Evolutionary conservation across 2,329 filamentous ascomycete species (phyloP), one percentile per base, ranked within the genome.

Genomic region (Thelonectria discophora): DNA sequence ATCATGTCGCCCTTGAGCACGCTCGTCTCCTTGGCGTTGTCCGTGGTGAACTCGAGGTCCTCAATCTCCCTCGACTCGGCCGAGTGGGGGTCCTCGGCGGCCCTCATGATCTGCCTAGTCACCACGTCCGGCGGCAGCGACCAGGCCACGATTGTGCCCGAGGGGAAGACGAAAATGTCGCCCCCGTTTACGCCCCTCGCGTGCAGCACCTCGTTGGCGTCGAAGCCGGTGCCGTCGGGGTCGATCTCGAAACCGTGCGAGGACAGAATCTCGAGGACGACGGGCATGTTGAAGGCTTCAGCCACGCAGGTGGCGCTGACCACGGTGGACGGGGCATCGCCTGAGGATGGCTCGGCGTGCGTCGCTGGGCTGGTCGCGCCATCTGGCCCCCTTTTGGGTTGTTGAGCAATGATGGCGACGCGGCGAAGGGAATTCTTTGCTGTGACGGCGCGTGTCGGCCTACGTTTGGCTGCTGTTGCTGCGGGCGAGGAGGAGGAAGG

Each of bases 151-250:
- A 98, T 86, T 12, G 94, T 97, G 11, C 95, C 95, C 0, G 94
- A 97, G 9, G 94, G 93, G 68, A 99, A 99, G 58, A 99, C 89
- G 74, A 98, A 98, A 52, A 98, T 88, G 78, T 99, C 95, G 34
- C 93, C 94, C 60, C 87, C 83, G 73, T 87, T 85, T 61, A 84
- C 81, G 9, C 82, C 82, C 53, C 86, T 80, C 7, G 86, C 87
- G 71, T 90, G 87, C 50, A 90, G 84, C 6, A 90, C 86, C 70
- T 89, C 86, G 65, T 81, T 81, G 48, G 82, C 79, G 66, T 88
- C 86, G 68, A 90, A 88, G 13, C 82, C 84, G 12, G 84, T 87
- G 50, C 77, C 79, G 68, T 90, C 86, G 2, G 87, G 87, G 69
- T 90, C 86, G 55, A 89, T 83, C 42, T 79, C 77, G 72, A 88